A percentile compares a stretch with the other conserved stretches of the same genome.
phyloP scores from a whole-genome alignment of 2,329 filamentous ascomycete species.

The Pyrenophora tritici-repentis region DNA sequence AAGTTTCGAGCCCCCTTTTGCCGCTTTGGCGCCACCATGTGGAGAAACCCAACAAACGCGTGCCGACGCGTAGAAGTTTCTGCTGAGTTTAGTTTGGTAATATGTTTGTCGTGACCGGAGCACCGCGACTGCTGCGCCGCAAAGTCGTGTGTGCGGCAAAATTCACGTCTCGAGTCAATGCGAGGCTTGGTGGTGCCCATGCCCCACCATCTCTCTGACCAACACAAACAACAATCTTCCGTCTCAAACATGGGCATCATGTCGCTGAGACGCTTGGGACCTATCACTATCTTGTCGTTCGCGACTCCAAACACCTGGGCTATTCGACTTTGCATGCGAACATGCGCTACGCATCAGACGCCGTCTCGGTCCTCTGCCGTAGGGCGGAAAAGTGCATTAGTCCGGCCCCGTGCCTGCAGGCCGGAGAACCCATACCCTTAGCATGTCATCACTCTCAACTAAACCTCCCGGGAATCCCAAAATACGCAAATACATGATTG shows the following conservation, averaged over 20 bases:
- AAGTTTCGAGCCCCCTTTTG: conserved; percentile 16
- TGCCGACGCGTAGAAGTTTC: conserved; percentile 15
- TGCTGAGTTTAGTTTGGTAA: conserved; percentile 1
- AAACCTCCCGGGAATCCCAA: not conserved
- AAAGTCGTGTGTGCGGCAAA: not conserved
- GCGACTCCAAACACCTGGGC: not conserved
- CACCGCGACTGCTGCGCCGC: not conserved
- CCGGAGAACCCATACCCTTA: not conserved
- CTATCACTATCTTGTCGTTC: not conserved
- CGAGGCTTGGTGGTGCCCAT: not conserved
- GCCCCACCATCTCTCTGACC: not conserved
- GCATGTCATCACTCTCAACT: not conserved
- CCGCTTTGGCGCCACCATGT: conserved; percentile 15
- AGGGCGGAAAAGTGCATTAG: conserved; percentile 8
- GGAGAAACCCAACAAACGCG: conserved; percentile 22
- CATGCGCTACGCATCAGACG: conserved; percentile 4
- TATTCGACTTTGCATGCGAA: not conserved
- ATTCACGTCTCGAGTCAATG: not conserved
- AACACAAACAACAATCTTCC: not conserved
- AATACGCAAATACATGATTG: conserved; percentile 1
- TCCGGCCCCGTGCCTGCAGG: conserved; percentile 3
- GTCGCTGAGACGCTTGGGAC: not conserved
- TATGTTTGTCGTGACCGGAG: not conserved
- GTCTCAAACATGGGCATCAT: not conserved
- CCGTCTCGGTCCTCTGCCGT: conserved; percentile 2